These are phyloP conservation scores for Salix koriyanagi DNA, from an alignment of 345 rosid species.

Conservation along the genomic window DNA sequence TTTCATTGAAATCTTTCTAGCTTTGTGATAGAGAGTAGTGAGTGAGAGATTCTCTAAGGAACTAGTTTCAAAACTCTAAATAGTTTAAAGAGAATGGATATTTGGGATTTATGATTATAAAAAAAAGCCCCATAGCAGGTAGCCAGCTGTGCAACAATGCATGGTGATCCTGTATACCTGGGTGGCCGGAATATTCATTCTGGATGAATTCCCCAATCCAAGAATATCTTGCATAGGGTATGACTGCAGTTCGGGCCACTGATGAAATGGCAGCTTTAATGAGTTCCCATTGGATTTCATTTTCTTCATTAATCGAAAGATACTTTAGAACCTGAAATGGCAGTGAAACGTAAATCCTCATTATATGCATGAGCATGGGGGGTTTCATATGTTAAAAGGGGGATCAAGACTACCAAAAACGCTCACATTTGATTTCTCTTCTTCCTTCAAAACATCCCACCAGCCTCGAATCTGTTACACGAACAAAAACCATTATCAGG, in stretches of 20 bases:
- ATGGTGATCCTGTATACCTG: constrained; percentile 35
- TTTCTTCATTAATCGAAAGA: constrained; percentile 49
- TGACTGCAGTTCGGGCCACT: constrained; percentile 63
- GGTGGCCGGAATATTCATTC: constrained; percentile 94
- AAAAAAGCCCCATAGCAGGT: background rate
- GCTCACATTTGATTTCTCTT: constrained; percentile 71
- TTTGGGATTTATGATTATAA: too few relatives aligned
- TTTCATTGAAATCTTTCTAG: background rate
- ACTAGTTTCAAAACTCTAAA: too few relatives aligned
- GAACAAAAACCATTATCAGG: constrained; percentile 6
- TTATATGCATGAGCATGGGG: background rate
- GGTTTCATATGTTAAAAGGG: background rate
- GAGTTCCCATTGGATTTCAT: constrained; percentile 58
- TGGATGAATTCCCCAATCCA: constrained; percentile 67
- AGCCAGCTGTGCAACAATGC: background rate
- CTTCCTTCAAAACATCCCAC: constrained; percentile 63
- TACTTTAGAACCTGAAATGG: constrained; percentile 56
- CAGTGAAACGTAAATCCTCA: background rate
- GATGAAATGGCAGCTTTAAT: constrained; percentile 65
- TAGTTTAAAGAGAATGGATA: too few relatives aligned
- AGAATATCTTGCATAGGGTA: constrained; percentile 95
- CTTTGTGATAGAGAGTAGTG: background rate
- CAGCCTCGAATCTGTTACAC: constrained; percentile 62
- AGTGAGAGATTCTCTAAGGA: background rate
- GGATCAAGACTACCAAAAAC: constrained; percentile 1